Percentiles rank a stretch among this genome's conserved stretches.
phyloP scores from a whole-genome alignment of 805 yeast species.

The Ogataea glucozyma region DNA sequence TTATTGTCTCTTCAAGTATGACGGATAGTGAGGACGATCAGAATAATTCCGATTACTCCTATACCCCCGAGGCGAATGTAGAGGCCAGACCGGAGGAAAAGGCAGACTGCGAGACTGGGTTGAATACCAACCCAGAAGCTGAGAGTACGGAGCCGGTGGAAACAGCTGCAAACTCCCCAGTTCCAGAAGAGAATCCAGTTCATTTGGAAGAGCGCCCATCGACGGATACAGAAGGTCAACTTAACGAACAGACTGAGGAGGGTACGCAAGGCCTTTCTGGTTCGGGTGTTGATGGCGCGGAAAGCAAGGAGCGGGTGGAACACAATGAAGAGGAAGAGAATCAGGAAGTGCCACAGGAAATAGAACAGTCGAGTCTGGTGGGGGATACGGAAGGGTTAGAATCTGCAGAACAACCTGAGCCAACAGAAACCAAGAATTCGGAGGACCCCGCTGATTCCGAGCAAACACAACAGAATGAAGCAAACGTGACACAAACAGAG shows the following conservation, averaged over 20 bases:
- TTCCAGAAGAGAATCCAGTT: too few species aligned
- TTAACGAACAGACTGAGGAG: too few species aligned
- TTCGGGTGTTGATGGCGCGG: too few species aligned
- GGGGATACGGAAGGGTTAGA: not conserved
- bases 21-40: slow-evolving; percentile 15
- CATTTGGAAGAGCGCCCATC: too few species aligned
- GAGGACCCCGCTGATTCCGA: not conserved
- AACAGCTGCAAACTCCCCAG: too few species aligned
- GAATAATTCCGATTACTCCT: slow-evolving; percentile 9
- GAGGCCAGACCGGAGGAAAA: slow-evolving; percentile 1
- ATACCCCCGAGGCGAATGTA: slow-evolving; percentile 9
- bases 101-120: slow-evolving; percentile 3
- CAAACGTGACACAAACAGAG: not conserved
- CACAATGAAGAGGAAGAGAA: not conserved
- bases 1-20: not conserved
- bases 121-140: slow-evolving; percentile 5
- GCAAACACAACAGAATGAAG: not conserved
- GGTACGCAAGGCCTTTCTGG: too few species aligned
- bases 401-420: slow-evolving; percentile 1
- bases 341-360: not conserved
- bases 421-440: not conserved
- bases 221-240: too few species aligned
- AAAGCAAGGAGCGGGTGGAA: too few species aligned
- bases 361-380: not conserved
- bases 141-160: slow-evolving; percentile 4